Base-by-base conservation (phyloP, 257 asterid genomes). In the Nicotiana paniculata region DNA sequence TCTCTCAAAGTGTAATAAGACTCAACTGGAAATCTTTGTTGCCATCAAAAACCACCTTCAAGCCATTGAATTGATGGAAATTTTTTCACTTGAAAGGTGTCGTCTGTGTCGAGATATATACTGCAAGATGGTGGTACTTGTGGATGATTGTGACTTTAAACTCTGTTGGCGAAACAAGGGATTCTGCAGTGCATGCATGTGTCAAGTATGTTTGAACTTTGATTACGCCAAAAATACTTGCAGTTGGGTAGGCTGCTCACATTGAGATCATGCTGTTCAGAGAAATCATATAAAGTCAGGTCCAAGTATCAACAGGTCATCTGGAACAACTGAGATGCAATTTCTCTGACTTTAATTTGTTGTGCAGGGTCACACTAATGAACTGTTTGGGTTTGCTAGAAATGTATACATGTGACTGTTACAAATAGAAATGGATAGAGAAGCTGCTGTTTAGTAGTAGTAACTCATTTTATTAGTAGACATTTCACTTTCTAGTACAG, bases 211-310 rank as follows among this genome's bases (percentile, higher is more conserved):
- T 85, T 84, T 91, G 63, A 93, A 94, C 87, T 94, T 93, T 9
- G 99, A 96, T 82, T 88, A 94, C 32, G 98, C 96, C 21, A 90
- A 46, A 82, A 90, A 91, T 82, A 96, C 98, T 48, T 94, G 96
- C 86, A 90, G 99, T 90, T 96, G 98, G 97, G 97, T 96, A 16
- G 99, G 99, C 32, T 96, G 99, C 84, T 87, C 92, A 0, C 99
- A 96, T 70, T 96, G 98, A 97, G 24, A 21, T 21, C 24, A 21
- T 21, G 24, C 24, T 21, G 24, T 21, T 21, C 24, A 21, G 24
- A 21, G 24, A 21, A 21, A 21, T 21, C 24, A 21, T 21, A 21
- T 21, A 21, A 21, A 21, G 24, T 21, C 24, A 21, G 24, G 24
- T 21, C 24, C 24, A 21, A 21, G 24, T 82, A 82, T 89, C 87